Conservation (phyloP, 192 early-diverging fungal species). For the Dimargaris xerosporica region DNA sequence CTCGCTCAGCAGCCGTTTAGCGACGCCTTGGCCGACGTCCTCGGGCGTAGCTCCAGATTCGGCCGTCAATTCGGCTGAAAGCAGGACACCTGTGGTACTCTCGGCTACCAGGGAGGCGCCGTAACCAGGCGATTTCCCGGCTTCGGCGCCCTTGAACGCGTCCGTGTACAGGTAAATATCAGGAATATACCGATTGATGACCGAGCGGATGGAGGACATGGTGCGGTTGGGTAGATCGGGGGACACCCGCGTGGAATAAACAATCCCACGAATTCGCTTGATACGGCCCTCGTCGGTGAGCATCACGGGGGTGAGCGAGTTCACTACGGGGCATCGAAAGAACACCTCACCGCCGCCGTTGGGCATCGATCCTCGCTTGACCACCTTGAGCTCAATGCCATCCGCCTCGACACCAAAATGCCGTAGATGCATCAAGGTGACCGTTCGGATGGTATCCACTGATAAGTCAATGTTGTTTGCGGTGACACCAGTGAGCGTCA, state of each 20-base stretch:
- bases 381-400: constrained; percentile 74
- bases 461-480: constrained; percentile 85
- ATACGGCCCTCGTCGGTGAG: constrained; percentile 76
- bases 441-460: constrained; percentile 85
- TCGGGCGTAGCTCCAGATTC: constrained; percentile 71
- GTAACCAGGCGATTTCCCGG: constrained; percentile 85
- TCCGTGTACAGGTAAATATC: constrained; percentile 97
- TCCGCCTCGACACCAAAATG: constrained; percentile 81
- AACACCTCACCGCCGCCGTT: constrained; percentile 81
- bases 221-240: constrained; percentile 92
- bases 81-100: constrained; percentile 64
- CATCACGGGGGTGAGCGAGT: constrained; percentile 57
- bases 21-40: constrained; percentile 66
- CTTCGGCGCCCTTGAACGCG: constrained; percentile 91
- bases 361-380: constrained; percentile 77
- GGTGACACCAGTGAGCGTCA: constrained; percentile 83
- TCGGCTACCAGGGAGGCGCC: constrained; percentile 85
- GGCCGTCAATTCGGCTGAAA: constrained; percentile 78
- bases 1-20: constrained; percentile 67
- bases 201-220: constrained; percentile 66
- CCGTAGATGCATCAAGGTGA: constrained; percentile 64
- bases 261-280: constrained; percentile 89
- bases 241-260: constrained; percentile 80
- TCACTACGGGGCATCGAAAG: constrained; percentile 75
- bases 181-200: constrained; percentile 86